Base-by-base conservation (phyloP, 2,329 filamentous ascomycete genomes). In the Myriosclerotinia duriaeana region DNA sequence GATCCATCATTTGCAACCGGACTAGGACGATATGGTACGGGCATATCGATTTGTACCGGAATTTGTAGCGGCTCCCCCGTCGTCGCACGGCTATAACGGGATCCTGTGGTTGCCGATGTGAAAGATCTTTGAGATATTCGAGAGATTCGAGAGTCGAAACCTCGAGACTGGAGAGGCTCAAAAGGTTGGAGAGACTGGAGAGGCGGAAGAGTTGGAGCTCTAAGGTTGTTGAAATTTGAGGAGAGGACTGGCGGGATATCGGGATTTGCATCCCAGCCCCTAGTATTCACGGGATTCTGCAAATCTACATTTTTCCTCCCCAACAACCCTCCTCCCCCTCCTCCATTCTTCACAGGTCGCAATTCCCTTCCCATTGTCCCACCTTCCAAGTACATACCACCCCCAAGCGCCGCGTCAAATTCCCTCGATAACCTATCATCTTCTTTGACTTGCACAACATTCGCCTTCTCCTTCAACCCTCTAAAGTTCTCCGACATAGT, bases 371-470 rank as follows among this genome's bases (percentile, higher is more conserved):
- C 44, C 58, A 61, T 50, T 12, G 34, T 61, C 5, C 58, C 58
- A 14, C 58, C 30, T 22, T 61, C 58, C 0, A 61, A 22, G 20
- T 61, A 61, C 14, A 22, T 38, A 20, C 44, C 58, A 17, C 58
- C 58, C 5, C 58, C 58, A 17, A 61, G 58, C 44, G 44, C 44
- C 11, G 30, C 44, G 12, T 61, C 58, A 7, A 61, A 61, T 38
- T 61, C 58, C n/a, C 44, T 50, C 8, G 58, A 61, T 36, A 40
- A 6, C 8, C 58, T 50, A 12, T 61, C 58, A 8, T 61, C 58
- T 50, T 61, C 46, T 7, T 61, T 26, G 8, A 26, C 1, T 12
- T 50, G n/a, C 5, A 34, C 5, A 22, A 20, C 34, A 26, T 26
- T 20, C 7, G 58, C 5, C 38, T 50, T 61, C 9, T 36, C n/a